Percentiles rank a stretch among this genome's conserved stretches.
phyloP scores from a whole-genome alignment of 2,329 filamentous ascomycete genomes.

The Fusarium sp. region DNA sequence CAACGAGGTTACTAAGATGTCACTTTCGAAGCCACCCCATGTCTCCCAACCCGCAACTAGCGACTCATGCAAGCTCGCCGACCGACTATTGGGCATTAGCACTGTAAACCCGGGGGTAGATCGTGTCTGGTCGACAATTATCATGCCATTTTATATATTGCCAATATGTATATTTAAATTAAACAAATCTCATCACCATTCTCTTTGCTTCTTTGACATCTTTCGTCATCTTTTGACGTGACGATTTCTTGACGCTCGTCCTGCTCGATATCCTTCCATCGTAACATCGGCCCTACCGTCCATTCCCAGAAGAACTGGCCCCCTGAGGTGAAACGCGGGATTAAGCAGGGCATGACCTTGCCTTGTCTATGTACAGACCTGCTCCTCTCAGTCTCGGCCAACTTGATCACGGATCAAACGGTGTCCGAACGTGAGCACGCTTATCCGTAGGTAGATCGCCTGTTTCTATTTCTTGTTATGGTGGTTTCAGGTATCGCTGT shows the following conservation, averaged over 20 bases:
- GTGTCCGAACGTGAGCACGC: conserved; percentile 1
- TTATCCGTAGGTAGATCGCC: conserved; percentile 8
- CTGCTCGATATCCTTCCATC: background rate
- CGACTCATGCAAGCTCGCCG: conserved; percentile 31
- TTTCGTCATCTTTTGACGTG: background rate
- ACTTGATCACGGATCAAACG: background rate
- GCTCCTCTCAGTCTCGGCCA: background rate
- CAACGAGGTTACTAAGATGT: background rate
- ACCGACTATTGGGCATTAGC: conserved; percentile 29
- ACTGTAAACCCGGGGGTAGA: conserved; percentile 15
- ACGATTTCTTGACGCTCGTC: background rate
- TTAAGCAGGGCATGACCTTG: background rate
- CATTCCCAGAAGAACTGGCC: conserved; percentile 9
- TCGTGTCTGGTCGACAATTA: background rate
- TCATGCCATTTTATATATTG: conserved; percentile 26
- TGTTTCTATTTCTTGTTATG: conserved; percentile 12
- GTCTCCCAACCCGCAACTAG: conserved; percentile 18
- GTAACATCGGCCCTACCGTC: conserved; percentile 8
- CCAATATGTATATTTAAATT: conserved; percentile 26
- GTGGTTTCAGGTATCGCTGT: conserved; percentile 35
- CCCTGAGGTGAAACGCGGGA: conserved; percentile 26
- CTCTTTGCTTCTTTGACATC: background rate
- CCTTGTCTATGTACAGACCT: background rate
- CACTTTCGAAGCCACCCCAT: conserved; percentile 23
- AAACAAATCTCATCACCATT: conserved; percentile 4